Evolutionary conservation across 2,329 filamentous ascomycete genomes (phyloP).

Genomic region (Scedosporium dehoogii): DNA sequence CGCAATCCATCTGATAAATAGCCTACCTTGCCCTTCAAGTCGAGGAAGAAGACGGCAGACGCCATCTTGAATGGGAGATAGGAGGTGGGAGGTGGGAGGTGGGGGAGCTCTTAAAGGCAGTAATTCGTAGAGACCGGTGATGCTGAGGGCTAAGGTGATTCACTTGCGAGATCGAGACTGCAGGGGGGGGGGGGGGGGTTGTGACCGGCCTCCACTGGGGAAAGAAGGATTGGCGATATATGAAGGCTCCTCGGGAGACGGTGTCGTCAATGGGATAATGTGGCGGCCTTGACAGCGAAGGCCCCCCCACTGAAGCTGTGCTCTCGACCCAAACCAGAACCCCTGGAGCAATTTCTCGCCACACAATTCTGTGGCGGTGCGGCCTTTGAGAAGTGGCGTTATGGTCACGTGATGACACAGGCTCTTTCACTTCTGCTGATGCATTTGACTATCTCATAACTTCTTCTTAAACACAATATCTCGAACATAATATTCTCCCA

Average conservation of each 20-base stretch:
- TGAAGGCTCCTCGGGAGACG: slow-evolving; percentile 12
- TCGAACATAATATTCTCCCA: too few species aligned
- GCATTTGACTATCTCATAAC: too few species aligned
- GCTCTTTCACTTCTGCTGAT: too few species aligned
- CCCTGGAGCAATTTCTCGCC: too few species aligned
- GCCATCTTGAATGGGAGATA: slow-evolving; percentile 56
- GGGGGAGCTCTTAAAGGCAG: slow-evolving; percentile 9
- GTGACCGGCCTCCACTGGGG: not conserved
- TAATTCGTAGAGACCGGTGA: not conserved
- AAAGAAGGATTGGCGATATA: slow-evolving; percentile 15
- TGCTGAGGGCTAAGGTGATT: not conserved
- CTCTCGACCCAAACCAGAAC: too few species aligned
- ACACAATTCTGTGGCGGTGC: too few species aligned
- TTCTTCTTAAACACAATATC: too few species aligned
- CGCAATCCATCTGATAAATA: not conserved
- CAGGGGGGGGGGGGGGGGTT: slow-evolving; percentile 10
- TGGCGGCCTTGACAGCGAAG: slow-evolving; percentile 6
- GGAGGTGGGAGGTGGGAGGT: slow-evolving; percentile 17
- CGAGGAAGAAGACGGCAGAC: slow-evolving; percentile 95
- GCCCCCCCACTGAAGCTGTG: slow-evolving; percentile 1
- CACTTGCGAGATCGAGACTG: slow-evolving; percentile 7
- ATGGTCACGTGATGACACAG: too few species aligned
- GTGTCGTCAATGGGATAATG: slow-evolving; percentile 12
- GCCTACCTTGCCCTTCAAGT: slow-evolving; percentile 95
- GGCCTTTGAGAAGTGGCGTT: too few species aligned